Percentiles rank a stretch among this genome's conserved stretches.
These are phyloP conservation scores for Dactylellina haptotyla DNA, from an alignment of 2,329 filamentous ascomycete genomes.

Conservation along the genomic window DNA sequence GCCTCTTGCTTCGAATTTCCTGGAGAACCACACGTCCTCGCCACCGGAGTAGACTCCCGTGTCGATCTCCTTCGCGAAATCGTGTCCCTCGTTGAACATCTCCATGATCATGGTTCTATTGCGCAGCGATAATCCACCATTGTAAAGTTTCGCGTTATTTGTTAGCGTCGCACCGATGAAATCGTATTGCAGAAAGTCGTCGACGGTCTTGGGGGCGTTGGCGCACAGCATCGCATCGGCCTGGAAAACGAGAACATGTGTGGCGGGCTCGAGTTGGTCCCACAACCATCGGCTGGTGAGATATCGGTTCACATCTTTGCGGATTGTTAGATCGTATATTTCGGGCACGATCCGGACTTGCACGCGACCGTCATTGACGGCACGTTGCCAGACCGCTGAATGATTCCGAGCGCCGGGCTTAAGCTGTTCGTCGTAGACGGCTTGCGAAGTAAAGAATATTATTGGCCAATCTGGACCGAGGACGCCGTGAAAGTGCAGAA, in stretches of 20 bases:
- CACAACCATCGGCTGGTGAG: slow-evolving; percentile 61
- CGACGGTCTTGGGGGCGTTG: slow-evolving; percentile 58
- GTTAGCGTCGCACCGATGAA: slow-evolving; percentile 61
- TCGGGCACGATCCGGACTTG: slow-evolving; percentile 62
- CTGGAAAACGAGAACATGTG: slow-evolving; percentile 62
- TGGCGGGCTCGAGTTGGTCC: slow-evolving; percentile 60
- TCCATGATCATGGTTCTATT: slow-evolving; percentile 59
- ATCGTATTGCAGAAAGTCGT: slow-evolving; percentile 62
- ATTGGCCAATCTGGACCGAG: slow-evolving; percentile 65
- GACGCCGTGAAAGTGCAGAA: slow-evolving; percentile 62
- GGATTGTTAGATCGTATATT: slow-evolving; percentile 59
- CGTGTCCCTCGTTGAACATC: slow-evolving; percentile 40
- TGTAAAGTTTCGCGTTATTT: slow-evolving; percentile 58
- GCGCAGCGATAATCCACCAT: slow-evolving; percentile 61
- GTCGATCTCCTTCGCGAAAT: slow-evolving; percentile 50
- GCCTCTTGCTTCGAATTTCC: slow-evolving; percentile 57
- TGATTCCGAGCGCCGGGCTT: slow-evolving; percentile 59
- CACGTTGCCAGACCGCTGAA: slow-evolving; percentile 59
- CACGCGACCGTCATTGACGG: slow-evolving; percentile 60
- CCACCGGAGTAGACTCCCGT: slow-evolving; percentile 55
- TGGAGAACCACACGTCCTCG: slow-evolving; percentile 60
- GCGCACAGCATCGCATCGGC: slow-evolving; percentile 62
- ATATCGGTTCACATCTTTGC: slow-evolving; percentile 61
- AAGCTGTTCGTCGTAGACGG: slow-evolving; percentile 54
- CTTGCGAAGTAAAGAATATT: slow-evolving; percentile 63